Evolutionary conservation across 768 basidiomycete species (phyloP).

Genomic region (Lactarius psammicola): DNA sequence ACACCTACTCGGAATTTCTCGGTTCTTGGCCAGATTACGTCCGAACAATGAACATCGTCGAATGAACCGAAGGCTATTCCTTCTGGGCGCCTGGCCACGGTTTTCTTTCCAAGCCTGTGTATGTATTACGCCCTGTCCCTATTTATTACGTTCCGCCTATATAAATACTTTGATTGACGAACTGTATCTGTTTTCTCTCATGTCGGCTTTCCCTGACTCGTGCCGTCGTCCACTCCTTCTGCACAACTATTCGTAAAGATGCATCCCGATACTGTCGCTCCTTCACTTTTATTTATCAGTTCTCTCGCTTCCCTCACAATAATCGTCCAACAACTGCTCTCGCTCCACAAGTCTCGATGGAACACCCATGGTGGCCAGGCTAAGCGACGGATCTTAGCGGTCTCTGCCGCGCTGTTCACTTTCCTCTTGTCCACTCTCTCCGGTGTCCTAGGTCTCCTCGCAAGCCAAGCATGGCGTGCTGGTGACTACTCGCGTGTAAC

Average conservation of each 20-base stretch:
- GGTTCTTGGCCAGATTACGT: slow-evolving; percentile 25
- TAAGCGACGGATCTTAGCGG: slow-evolving; percentile 16
- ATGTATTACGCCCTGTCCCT: background rate
- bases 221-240: slow-evolving; percentile 9
- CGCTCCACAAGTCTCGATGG: slow-evolving; percentile 20
- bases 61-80: background rate
- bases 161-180: slow-evolving; percentile 8
- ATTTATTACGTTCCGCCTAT: slow-evolving; percentile 5
- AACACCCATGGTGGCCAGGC: slow-evolving; percentile 8
- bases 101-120: slow-evolving; percentile 6
- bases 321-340: slow-evolving; percentile 7
- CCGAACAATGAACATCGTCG: slow-evolving; percentile 9
- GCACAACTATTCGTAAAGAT: slow-evolving; percentile 14
- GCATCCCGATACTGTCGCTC: slow-evolving; percentile 18
- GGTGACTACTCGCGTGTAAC: slow-evolving; percentile 11
- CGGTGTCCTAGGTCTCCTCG: slow-evolving; percentile 17
- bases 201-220: slow-evolving; percentile 13
- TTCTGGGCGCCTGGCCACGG: background rate
- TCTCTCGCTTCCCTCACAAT: slow-evolving; percentile 14
- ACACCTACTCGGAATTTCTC: slow-evolving; percentile 2
- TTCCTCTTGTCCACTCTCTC: slow-evolving; percentile 14
- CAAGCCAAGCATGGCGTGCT: slow-evolving; percentile 1
- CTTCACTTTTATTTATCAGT: slow-evolving; percentile 22
- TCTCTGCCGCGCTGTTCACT: slow-evolving; percentile 11
- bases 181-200: background rate